Base-by-base conservation (phyloP, 2,329 filamentous ascomycete genomes). In the Corynespora cassiicola region DNA sequence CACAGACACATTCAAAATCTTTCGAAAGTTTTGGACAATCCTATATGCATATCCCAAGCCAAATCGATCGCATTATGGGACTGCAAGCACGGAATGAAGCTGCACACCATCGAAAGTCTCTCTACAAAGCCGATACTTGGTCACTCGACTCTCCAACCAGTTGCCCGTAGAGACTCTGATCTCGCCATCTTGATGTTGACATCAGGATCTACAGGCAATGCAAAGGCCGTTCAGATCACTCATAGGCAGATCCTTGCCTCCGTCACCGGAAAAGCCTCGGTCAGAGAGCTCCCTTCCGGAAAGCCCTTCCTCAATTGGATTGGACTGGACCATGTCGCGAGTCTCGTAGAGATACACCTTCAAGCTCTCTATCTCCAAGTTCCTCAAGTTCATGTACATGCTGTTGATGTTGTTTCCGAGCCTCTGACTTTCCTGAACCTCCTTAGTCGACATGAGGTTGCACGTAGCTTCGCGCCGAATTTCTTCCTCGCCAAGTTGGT, bases 301-400 rank as follows among this genome's bases (percentile, higher is more conserved):
- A 40, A 35, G n/a, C 27, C 45, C 3, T 51, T 64, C 22, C 31
- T 79, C 4, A 76, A 73, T 42, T 79, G 76, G 76, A 70, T 78
- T 23, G 42, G 42, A 8, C 8, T 81, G 6, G 78, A 82, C 43
- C 80, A 82, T 40, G 77, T 80, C 7, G 79, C 74, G 0, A 72
- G 62, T 41, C 57, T 84, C 3, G 61, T 68, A 1, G 75, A 83
- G 34, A 72, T 76, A 11, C 79, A 82, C 47, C 52, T 82, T 0
- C 71, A 72, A 10, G 75, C 78, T 1, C 51, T 80, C 29, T 62
- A 43, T 18, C 44, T 68, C 2, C 66, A 66, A 6, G 58, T 62
- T 1, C 58, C 71, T 28, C 77, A 81, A 47, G 50, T 81, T 8
- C 76, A 79, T 36, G 64, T 77, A 4, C 57, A 52, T 1, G 63